phyloP scores from a whole-genome alignment of 2,329 filamentous ascomycete genomes.

The Alternaria infectoria region DNA sequence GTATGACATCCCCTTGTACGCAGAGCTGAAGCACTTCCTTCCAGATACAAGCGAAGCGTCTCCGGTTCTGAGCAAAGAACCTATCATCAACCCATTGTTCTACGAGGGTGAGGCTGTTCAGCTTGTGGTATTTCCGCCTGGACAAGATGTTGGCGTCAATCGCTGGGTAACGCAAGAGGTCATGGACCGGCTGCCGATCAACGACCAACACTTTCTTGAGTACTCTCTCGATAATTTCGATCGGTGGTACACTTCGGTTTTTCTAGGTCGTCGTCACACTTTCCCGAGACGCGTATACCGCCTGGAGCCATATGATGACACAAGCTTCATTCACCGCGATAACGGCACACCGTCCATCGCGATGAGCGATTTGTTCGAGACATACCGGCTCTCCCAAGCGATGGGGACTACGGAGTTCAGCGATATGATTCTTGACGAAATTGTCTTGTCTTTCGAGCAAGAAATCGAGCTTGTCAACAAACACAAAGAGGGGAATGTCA shows the following conservation, averaged over 20 bases:
- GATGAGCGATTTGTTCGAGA: constrained; percentile 6
- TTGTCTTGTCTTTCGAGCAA: neutral
- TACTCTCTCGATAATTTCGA: neutral
- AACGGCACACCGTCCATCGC: neutral
- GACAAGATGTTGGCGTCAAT: neutral
- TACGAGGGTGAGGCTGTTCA: neutral
- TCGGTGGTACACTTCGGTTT: constrained; percentile 3
- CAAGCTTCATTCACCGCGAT: neutral
- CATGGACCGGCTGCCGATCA: neutral
- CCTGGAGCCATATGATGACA: neutral
- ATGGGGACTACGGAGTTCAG: constrained; percentile 5
- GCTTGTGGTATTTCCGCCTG: neutral
- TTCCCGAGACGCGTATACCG: constrained; percentile 4
- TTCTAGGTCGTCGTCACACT: neutral
- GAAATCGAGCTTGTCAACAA: neutral
- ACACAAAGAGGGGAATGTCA: neutral
- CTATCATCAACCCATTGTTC: neutral
- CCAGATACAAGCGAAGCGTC: neutral
- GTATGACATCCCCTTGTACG: neutral
- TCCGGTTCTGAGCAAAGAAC: neutral
- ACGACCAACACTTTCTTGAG: neutral
- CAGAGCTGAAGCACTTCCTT: neutral
- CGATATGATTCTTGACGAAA: constrained; percentile 13
- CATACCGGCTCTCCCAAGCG: constrained; percentile 8
- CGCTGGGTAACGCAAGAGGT: neutral